Evolutionary conservation across 768 basidiomycete species (phyloP).

Genomic region (Tricholoma hemisulphureum): DNA sequence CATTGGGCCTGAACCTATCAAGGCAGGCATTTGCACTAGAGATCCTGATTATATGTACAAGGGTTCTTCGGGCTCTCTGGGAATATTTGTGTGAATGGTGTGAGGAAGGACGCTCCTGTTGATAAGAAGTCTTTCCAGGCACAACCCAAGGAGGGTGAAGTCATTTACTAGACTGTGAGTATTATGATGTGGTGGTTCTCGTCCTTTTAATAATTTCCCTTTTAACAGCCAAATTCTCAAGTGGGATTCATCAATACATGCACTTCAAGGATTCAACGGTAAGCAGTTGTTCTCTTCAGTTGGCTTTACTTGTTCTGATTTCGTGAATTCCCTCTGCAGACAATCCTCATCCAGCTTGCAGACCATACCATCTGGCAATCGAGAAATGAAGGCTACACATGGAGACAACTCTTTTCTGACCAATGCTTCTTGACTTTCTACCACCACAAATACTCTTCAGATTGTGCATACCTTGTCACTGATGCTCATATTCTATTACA

Average conservation of each 20-base stretch:
- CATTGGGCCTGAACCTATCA: slow-evolving; percentile 85
- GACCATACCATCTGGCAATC: slow-evolving; percentile 92
- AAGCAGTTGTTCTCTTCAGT: slow-evolving; percentile 16
- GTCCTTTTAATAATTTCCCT: slow-evolving; percentile 46
- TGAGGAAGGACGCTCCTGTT: slow-evolving; percentile 65
- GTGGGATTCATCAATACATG: slow-evolving; percentile 73
- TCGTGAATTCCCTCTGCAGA: slow-evolving; percentile 37
- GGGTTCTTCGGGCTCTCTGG: slow-evolving; percentile 96
- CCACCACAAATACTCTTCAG: slow-evolving; percentile 77
- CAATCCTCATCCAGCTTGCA: slow-evolving; percentile 75
- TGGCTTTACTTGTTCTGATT: no score
- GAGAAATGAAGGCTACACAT: slow-evolving; percentile 90
- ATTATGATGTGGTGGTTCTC: not conserved
- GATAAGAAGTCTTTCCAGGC: slow-evolving; percentile 81
- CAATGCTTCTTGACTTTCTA: slow-evolving; percentile 79
- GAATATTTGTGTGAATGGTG: slow-evolving; percentile 75
- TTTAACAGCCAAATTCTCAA: slow-evolving; percentile 64
- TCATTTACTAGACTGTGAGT: slow-evolving; percentile 73
- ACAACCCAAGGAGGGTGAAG: slow-evolving; percentile 73
- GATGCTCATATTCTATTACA: slow-evolving; percentile 63
- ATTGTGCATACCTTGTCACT: slow-evolving; percentile 91
- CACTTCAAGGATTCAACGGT: slow-evolving; percentile 85
- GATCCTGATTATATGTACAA: slow-evolving; percentile 60
- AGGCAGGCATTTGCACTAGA: slow-evolving; percentile 64
- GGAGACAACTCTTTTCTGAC: slow-evolving; percentile 63